A percentile compares a stretch with the other conserved stretches of the same genome.
Conservation (phyloP, 495 filamentous ascomycete species). For the Penicillium soppii region DNA sequence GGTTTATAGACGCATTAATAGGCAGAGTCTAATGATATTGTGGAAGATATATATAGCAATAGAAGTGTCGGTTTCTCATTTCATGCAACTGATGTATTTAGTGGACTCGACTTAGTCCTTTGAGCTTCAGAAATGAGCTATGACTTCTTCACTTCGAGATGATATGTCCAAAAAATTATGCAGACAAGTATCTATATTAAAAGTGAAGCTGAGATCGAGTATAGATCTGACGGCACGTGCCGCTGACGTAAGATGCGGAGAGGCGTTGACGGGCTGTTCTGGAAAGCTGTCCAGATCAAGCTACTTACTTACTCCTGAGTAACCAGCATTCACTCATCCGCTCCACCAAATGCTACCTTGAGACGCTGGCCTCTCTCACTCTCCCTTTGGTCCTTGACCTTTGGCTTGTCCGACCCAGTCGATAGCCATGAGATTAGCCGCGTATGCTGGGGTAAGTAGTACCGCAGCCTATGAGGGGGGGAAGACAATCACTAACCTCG, state of each 20-base stretch:
- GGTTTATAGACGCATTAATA: too few relatives aligned
- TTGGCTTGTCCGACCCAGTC: slow-evolving; percentile 24
- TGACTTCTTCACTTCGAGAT: too few relatives aligned
- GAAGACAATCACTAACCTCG: slow-evolving; percentile 17
- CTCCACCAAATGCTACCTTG: slow-evolving; percentile 21
- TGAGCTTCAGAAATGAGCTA: too few relatives aligned
- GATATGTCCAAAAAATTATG: background rate
- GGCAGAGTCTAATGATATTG: too few relatives aligned
- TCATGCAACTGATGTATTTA: too few relatives aligned
- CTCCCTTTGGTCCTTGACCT: slow-evolving; percentile 30
- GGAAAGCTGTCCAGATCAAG: slow-evolving; percentile 45
- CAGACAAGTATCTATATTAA: too few relatives aligned
- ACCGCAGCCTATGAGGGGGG: background rate
- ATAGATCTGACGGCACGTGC: slow-evolving; percentile 18
- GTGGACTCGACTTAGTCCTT: too few relatives aligned
- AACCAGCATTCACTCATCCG: slow-evolving; percentile 1
- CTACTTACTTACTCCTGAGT: slow-evolving; percentile 9
- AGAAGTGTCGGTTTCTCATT: too few relatives aligned
- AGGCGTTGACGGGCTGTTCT: slow-evolving; percentile 13
- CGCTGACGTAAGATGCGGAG: slow-evolving; percentile 42
- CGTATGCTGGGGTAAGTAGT: slow-evolving; percentile 50
- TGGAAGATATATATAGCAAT: too few relatives aligned
- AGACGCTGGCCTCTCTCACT: slow-evolving; percentile 8
- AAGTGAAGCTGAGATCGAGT: background rate
- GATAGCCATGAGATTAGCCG: slow-evolving; percentile 51